phyloP scores from a whole-genome alignment of 2,329 filamentous ascomycete species.

The Hirsutella minnesotensis region DNA sequence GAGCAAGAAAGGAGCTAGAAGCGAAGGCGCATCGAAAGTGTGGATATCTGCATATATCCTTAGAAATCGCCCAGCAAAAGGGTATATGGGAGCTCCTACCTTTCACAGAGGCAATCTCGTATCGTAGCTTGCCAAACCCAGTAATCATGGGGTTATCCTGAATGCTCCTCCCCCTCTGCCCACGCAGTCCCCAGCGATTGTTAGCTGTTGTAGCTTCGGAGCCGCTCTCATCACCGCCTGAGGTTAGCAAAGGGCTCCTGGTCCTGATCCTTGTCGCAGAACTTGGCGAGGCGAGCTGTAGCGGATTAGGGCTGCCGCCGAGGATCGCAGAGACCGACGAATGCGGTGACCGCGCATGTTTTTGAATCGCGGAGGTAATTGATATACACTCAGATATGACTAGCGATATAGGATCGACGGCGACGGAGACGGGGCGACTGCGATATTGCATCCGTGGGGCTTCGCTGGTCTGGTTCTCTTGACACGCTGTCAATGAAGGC shows the following conservation, averaged over 20 bases:
- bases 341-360: conserved; percentile 90
- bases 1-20: conserved; percentile 89
- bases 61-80: not conserved
- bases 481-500: not conserved
- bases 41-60: conserved; percentile 54
- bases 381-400: conserved; percentile 98
- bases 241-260: conserved; percentile 23
- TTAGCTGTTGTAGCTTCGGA: conserved; percentile 44
- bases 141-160: conserved; percentile 95
- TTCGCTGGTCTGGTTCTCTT: conserved; percentile 10
- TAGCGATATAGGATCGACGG: conserved; percentile 80
- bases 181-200: conserved; percentile 84
- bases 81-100: conserved; percentile 29
- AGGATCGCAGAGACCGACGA: conserved; percentile 94
- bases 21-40: conserved; percentile 75
- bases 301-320: conserved; percentile 56
- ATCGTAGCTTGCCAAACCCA: conserved; percentile 79
- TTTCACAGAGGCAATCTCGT: conserved; percentile 77
- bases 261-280: conserved; percentile 27
- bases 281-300: conserved; percentile 39
- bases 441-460: conserved; percentile 44
- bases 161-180: conserved; percentile 93
- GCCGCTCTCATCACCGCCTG: conserved; percentile 25
- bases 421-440: conserved; percentile 58
- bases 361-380: conserved; percentile 95